Percentiles rank a stretch among this genome's conserved stretches.
Conservation (phyloP, 116 monocot species). For the Phalaenopsis hybrid region DNA sequence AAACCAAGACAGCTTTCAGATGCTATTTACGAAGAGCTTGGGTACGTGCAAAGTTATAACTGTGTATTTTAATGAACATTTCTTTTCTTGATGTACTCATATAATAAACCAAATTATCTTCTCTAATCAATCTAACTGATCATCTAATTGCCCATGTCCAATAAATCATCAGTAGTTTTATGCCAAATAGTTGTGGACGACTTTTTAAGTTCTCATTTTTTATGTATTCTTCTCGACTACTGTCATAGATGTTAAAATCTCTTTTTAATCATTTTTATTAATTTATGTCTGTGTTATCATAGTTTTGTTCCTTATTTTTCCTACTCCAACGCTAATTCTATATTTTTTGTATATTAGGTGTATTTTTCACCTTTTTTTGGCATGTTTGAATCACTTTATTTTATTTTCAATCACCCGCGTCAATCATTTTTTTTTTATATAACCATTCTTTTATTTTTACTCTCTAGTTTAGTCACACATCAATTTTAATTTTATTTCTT, state of each 20-base stretch:
- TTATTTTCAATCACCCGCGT: background rate
- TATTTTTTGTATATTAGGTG: too few relatives aligned
- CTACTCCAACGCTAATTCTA: too few relatives aligned
- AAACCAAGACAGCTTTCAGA: slow-evolving; percentile 86
- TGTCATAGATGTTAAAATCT: too few relatives aligned
- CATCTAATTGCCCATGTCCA: background rate
- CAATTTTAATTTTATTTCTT: background rate
- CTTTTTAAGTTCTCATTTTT: too few relatives aligned
- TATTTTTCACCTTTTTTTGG: too few relatives aligned
- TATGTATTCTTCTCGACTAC: too few relatives aligned
- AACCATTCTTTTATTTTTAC: too few relatives aligned
- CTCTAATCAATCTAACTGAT: background rate
- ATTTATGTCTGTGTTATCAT: too few relatives aligned
- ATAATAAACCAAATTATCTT: background rate
- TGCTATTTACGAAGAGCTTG: slow-evolving; percentile 82
- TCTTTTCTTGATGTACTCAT: background rate
- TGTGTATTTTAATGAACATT: background rate
- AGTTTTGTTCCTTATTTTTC: too few relatives aligned
- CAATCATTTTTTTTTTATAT: background rate
- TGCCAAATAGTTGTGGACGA: background rate
- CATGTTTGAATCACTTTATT: background rate
- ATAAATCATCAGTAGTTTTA: background rate
- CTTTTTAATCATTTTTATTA: too few relatives aligned
- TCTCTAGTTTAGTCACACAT: background rate
- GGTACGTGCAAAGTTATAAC: slow-evolving; percentile 31